Conservation (phyloP, 805 yeast genomes). For the Yarrowia sp. region DNA sequence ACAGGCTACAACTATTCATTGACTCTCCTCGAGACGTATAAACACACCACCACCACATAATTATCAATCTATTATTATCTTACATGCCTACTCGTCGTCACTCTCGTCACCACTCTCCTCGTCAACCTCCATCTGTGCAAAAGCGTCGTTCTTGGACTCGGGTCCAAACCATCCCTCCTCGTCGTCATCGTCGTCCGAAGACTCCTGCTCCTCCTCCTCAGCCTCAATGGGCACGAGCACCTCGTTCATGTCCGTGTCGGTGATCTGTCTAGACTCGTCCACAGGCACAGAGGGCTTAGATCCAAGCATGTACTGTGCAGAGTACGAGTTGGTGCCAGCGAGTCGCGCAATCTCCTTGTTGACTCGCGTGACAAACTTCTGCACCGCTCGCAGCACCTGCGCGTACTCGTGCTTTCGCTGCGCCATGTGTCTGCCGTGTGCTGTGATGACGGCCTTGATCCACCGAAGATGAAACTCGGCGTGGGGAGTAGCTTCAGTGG, state of each 20-base stretch:
- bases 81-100: conserved; percentile 5
- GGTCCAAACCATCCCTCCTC: conserved; percentile 42
- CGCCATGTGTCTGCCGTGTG: conserved; percentile 75
- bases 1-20: no score
- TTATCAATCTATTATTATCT: background rate
- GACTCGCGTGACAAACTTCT: conserved; percentile 67
- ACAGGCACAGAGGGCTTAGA: background rate
- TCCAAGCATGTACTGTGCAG: conserved; percentile 30
- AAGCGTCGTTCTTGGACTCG: conserved; percentile 31
- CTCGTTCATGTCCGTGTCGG: conserved; percentile 31
- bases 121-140: background rate
- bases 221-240: conserved; percentile 35
- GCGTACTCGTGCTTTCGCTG: conserved; percentile 60
- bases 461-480: conserved; percentile 80
- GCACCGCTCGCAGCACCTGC: conserved; percentile 64
- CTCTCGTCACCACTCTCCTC: background rate
- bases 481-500: conserved; percentile 70
- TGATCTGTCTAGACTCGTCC: background rate
- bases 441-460: conserved; percentile 64
- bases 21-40: no score
- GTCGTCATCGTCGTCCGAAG: conserved; percentile 41
- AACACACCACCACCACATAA: no score
- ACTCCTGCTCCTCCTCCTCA: conserved; percentile 40
- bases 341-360: conserved; percentile 60
- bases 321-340: conserved; percentile 36